These are phyloP conservation scores for Pseudogymnoascus verrucosus DNA, from an alignment of 2,329 filamentous ascomycete species.

Conservation along the genomic window DNA sequence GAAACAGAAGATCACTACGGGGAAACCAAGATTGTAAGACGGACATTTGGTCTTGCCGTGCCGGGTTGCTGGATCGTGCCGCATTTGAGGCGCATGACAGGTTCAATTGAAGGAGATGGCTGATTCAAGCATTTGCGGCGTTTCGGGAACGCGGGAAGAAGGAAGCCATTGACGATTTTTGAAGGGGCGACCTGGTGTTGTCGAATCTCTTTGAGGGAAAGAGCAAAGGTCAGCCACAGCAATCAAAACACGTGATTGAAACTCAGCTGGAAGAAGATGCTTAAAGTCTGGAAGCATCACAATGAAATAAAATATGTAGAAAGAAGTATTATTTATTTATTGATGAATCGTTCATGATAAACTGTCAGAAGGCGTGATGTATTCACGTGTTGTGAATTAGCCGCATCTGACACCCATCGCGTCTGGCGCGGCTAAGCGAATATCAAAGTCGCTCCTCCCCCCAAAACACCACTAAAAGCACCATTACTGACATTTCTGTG, in stretches of 20 bases:
- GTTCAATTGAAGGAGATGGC: neutral
- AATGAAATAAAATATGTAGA: neutral
- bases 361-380: neutral
- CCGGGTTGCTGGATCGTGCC: neutral
- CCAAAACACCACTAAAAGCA: neutral
- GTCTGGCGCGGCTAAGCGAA: neutral
- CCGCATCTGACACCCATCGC: neutral
- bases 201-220: neutral
- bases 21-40: constrained; percentile 1
- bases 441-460: neutral
- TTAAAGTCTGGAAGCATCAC: neutral
- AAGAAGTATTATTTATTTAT: neutral
- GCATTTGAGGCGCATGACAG: neutral
- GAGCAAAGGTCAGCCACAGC: neutral
- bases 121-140: neutral
- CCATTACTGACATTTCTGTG: neutral
- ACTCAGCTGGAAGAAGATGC: neutral
- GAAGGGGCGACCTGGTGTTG: neutral
- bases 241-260: neutral
- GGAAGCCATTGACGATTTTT: neutral
- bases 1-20: neutral
- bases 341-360: neutral
- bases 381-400: neutral
- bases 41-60: neutral
- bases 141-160: neutral